Evolutionary conservation across 2,329 filamentous ascomycete species (phyloP).

Genomic region (Lizonia empirigonia): DNA sequence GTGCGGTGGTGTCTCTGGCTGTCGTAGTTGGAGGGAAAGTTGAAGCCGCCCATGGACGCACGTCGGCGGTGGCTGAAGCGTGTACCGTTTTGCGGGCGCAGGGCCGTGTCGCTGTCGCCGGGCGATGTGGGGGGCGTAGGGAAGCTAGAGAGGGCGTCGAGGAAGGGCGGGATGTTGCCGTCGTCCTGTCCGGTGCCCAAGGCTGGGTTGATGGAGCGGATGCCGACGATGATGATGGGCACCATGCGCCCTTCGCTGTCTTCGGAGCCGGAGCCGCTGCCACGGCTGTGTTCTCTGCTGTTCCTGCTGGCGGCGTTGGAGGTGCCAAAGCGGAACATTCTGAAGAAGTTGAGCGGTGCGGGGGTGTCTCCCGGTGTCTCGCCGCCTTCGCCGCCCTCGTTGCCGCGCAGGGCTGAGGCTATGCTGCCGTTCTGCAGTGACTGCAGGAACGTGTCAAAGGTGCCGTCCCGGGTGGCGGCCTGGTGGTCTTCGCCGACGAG

Average conservation of each 20-base stretch:
- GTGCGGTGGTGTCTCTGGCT: slow-evolving; percentile 59
- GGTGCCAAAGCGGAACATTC: slow-evolving; percentile 71
- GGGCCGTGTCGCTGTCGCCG: slow-evolving; percentile 57
- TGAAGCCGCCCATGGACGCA: slow-evolving; percentile 60
- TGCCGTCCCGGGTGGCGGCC: slow-evolving; percentile 63
- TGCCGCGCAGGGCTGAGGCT: slow-evolving; percentile 60
- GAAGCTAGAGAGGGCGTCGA: slow-evolving; percentile 58
- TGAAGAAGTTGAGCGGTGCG: slow-evolving; percentile 68
- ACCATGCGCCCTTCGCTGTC: slow-evolving; percentile 63
- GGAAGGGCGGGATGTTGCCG: slow-evolving; percentile 54
- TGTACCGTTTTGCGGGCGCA: slow-evolving; percentile 61
- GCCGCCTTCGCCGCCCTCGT: slow-evolving; percentile 48
- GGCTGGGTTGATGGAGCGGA: slow-evolving; percentile 66
- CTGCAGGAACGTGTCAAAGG: slow-evolving; percentile 67
- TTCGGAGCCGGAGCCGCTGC: slow-evolving; percentile 34
- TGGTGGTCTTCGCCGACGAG: slow-evolving; percentile 65
- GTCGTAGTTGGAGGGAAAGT: slow-evolving; percentile 58
- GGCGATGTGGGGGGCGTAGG: slow-evolving; percentile 53
- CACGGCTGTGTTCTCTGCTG: slow-evolving; percentile 32
- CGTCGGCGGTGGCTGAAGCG: slow-evolving; percentile 60
- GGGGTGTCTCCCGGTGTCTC: slow-evolving; percentile 49
- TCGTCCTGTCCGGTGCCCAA: slow-evolving; percentile 53
- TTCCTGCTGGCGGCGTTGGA: slow-evolving; percentile 39
- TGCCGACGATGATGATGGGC: slow-evolving; percentile 72
- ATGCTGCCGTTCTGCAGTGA: slow-evolving; percentile 65